phyloP scores from a whole-genome alignment of 306 rosid genomes.

The Lathyrus sativus region DNA sequence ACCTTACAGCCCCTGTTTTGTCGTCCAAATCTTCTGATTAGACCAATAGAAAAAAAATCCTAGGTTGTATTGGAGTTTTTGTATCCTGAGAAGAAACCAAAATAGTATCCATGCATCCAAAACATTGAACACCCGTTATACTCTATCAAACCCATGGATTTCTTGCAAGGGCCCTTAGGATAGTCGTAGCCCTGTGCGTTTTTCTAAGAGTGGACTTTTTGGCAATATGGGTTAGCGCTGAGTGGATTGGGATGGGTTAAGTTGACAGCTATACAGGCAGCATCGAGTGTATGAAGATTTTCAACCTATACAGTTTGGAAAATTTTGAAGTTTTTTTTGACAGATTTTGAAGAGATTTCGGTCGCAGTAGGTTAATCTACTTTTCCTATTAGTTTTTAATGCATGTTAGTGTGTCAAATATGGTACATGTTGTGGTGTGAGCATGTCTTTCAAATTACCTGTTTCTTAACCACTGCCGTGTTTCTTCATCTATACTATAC shows the following conservation, averaged over 20 bases:
- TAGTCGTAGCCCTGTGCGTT: not conserved
- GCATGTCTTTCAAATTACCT: not conserved
- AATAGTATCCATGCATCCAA: no score
- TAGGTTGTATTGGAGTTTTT: no score
- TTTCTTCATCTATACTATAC: not conserved
- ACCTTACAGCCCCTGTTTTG: no score
- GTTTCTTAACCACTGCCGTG: not conserved
- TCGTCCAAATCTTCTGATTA: no score
- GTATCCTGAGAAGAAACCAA: no score
- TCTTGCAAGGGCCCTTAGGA: not conserved
- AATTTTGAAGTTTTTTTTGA: not conserved
- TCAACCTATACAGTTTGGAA: not conserved
- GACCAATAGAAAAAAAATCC: no score
- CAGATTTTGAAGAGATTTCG: not conserved
- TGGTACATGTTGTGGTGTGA: no score
- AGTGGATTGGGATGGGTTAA: not conserved
- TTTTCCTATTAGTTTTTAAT: not conserved
- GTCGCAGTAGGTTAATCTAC: not conserved
- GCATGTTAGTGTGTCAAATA: constrained; percentile 2
- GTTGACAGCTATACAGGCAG: not conserved
- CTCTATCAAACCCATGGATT: no score
- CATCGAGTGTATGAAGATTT: not conserved
- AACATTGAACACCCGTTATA: no score
- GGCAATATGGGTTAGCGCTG: not conserved
- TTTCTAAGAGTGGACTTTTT: not conserved